A percentile compares a stretch with the other conserved stretches of the same genome.
phyloP scores from a whole-genome alignment of 768 basidiomycete genomes.

The Lactifluus pinguis region DNA sequence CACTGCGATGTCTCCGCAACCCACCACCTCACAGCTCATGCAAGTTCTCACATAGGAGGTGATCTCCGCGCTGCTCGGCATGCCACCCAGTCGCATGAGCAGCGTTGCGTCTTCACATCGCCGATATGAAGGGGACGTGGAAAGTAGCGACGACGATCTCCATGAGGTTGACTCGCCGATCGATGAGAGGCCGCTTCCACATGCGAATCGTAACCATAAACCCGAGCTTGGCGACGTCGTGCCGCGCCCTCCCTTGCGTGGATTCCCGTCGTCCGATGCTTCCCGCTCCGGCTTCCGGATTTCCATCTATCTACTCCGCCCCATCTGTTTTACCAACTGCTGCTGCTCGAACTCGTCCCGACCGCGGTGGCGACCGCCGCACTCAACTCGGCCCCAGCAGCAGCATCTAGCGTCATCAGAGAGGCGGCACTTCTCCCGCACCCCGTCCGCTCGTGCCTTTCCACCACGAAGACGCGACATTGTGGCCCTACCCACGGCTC shows the following conservation, averaged over 20 bases:
- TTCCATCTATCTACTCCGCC: slow-evolving; percentile 13
- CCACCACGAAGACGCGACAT: slow-evolving; percentile 49
- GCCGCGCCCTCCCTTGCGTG: slow-evolving; percentile 38
- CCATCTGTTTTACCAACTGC: slow-evolving; percentile 1
- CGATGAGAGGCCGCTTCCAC: slow-evolving; percentile 14
- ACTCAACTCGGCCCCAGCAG: background rate
- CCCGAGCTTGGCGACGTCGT: slow-evolving; percentile 44
- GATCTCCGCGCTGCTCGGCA: slow-evolving; percentile 53
- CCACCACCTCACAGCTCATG: slow-evolving; percentile 42
- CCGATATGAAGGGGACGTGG: slow-evolving; percentile 31
- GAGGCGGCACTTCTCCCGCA: background rate
- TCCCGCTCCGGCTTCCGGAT: background rate
- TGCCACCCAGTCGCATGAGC: slow-evolving; percentile 32
- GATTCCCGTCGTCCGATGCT: slow-evolving; percentile 10
- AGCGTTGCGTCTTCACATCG: slow-evolving; percentile 26
- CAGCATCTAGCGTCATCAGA: background rate
- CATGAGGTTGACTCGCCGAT: slow-evolving; percentile 18
- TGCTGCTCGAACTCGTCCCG: background rate
- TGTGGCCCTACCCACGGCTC: slow-evolving; percentile 77
- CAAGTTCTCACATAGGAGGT: slow-evolving; percentile 68
- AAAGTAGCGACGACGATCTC: slow-evolving; percentile 27
- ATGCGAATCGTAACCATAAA: background rate
- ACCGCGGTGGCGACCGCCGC: background rate
- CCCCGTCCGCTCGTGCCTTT: slow-evolving; percentile 45
- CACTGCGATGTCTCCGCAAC: slow-evolving; percentile 41